A percentile compares a stretch with the other conserved stretches of the same genome.
These are phyloP conservation scores for Deuterostichococcus epilithicus DNA, from an alignment of 139 green algal genomes.

Conservation along the genomic window DNA sequence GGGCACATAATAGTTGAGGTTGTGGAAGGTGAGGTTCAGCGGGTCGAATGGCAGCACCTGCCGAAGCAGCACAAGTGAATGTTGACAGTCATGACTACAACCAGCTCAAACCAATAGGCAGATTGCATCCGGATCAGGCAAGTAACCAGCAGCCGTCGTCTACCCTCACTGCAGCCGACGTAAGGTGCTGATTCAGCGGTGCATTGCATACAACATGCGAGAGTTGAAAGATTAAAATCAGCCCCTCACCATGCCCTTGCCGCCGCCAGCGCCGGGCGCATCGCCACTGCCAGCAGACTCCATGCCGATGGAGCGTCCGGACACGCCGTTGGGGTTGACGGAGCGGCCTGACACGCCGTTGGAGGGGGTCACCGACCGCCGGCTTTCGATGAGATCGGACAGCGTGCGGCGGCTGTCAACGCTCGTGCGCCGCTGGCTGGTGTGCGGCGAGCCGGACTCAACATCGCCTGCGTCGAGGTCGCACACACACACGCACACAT, in stretches of 20 bases:
- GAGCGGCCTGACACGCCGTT: not conserved
- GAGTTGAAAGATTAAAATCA: not conserved
- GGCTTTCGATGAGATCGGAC: constrained; percentile 8
- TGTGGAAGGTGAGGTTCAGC: constrained; percentile 23
- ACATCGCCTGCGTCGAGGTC: not conserved
- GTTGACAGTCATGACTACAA: too few relatives aligned
- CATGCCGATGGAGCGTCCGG: not conserved
- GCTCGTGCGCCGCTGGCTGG: not conserved
- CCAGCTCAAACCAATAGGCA: too few relatives aligned
- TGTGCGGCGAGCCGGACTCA: not conserved
- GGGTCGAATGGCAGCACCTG: constrained; percentile 25
- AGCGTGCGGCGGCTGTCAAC: not conserved
- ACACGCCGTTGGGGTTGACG: not conserved
- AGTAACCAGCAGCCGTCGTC: too few relatives aligned
- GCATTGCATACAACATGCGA: too few relatives aligned
- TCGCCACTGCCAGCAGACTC: not conserved
- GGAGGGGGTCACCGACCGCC: too few relatives aligned
- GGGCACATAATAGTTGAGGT: constrained; percentile 27
- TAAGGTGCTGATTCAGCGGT: too few relatives aligned
- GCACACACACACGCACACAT: too few relatives aligned
- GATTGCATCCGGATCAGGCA: too few relatives aligned
- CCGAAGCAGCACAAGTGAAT: too few relatives aligned
- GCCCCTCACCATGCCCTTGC: constrained; percentile 18
- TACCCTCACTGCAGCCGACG: too few relatives aligned
- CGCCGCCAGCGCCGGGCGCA: not conserved